Evolutionary conservation across 2,329 filamentous ascomycete genomes (phyloP), one percentile per base, ranked within the genome.

Genomic region (Apiospora phragmitis): DNA sequence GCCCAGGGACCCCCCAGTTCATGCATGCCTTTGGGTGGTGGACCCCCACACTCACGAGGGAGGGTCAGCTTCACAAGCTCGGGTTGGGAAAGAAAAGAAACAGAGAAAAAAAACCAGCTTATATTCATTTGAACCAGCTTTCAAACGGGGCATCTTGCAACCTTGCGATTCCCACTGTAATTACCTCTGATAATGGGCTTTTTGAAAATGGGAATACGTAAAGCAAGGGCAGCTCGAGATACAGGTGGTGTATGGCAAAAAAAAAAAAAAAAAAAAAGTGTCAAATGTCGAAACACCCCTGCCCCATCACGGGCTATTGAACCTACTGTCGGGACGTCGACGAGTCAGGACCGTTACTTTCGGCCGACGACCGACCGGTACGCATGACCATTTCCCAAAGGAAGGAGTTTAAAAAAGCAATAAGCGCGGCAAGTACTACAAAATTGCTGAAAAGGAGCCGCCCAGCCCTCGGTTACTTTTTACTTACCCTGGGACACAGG

Each of bases 11-110:
- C 55, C 51, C 55, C 55, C 55, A 62, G 55, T 62, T 62, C 55
- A 62, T 62, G 55, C 55, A 62, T 62, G 55, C 55, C 38, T 62
- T 38, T 62, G 55, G 55, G 55, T 62, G 55, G 55, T 62, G 55
- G 55, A 62, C 55, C 55, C 55, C 55, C 55, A 62, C 55, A 62
- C 55, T 62, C 55, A 38, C 55, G 32, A 38, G 55, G 55, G 55
- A 62, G 55, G 55, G 55, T 62, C 55, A 62, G 55, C 55, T 62
- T 62, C 55, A 62, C 55, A 38, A 62, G 55, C 55, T 62, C 55
- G 18, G 29, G 18, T 38, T 62, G 55, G 18, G 55, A 62, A 24
- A 62, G 55, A 21, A 32, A 32, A 26, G 51, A 32, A 59, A 21
- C 16, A 35, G 14, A 55, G 26, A 29, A 12, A 29, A 32, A 59